A percentile compares a stretch with the other conserved stretches of the same genome.
phyloP scores from a whole-genome alignment of 1,139 yeast genomes.

The Candida sojae region DNA sequence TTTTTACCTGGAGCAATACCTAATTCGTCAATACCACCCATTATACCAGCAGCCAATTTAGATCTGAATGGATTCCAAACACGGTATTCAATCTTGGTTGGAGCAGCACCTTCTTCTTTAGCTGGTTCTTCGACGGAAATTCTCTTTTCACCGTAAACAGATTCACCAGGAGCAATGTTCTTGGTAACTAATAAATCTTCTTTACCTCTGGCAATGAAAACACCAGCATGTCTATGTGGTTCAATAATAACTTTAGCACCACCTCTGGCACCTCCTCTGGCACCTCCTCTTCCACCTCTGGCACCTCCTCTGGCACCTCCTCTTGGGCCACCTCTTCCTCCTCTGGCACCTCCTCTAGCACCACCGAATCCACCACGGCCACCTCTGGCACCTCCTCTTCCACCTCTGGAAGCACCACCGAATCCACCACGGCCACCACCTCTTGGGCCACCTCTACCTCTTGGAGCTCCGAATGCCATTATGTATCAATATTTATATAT shows the following conservation, averaged over 20 bases:
- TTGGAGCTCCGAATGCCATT: conserved; percentile 25
- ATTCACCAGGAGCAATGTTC: conserved; percentile 97
- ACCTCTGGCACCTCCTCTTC: conserved; percentile 57
- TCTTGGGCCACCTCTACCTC: conserved; percentile 18
- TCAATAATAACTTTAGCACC: conserved; percentile 97
- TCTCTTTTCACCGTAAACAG: conserved; percentile 98
- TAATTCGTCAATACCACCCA: conserved; percentile 98
- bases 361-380: conserved; percentile 37
- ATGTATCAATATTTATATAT: conserved; percentile 5
- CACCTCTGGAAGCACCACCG: conserved; percentile 48
- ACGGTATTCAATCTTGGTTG: conserved; percentile 97
- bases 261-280: conserved; percentile 73
- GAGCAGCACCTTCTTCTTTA: conserved; percentile 80
- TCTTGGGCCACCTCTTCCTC: conserved; percentile 41
- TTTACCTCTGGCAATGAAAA: conserved; percentile 98
- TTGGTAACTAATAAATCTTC: conserved; percentile 97
- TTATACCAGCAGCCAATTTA: conserved; percentile 98
- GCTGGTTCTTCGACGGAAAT: conserved; percentile 90
- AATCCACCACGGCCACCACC: conserved; percentile 36
- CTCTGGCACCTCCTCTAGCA: conserved; percentile 40
- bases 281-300: conserved; percentile 74
- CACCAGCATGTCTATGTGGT: conserved; percentile 98
- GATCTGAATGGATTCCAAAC: conserved; percentile 99
- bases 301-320: conserved; percentile 55
- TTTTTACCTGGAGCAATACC: conserved; percentile 98